Evolutionary conservation across 495 filamentous ascomycete genomes (phyloP).

Genomic region (Hypoxylon perforatum): DNA sequence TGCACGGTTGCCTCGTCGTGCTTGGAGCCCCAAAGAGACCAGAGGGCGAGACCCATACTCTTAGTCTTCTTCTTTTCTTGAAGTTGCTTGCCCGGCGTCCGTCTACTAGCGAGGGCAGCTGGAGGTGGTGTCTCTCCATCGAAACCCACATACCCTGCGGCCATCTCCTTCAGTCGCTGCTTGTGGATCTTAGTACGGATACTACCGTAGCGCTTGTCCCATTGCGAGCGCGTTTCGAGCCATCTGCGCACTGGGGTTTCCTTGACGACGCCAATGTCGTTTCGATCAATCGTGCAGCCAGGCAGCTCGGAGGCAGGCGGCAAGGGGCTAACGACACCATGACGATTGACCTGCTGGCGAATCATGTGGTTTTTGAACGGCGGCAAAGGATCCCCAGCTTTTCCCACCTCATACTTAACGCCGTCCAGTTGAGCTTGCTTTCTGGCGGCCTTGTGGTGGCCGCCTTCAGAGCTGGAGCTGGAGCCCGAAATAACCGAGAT

Average conservation of each 20-base stretch:
- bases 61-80: slow-evolving; percentile 61
- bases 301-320: slow-evolving; percentile 68
- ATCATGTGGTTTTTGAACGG: slow-evolving; percentile 87
- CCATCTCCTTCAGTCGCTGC: slow-evolving; percentile 75
- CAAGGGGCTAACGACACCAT: slow-evolving; percentile 76
- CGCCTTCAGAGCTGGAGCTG: slow-evolving; percentile 63
- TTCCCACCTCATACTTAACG: slow-evolving; percentile 67
- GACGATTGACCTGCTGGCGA: slow-evolving; percentile 81
- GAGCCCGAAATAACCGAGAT: slow-evolving; percentile 77
- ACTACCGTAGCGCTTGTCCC: slow-evolving; percentile 75
- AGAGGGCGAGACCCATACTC: slow-evolving; percentile 81
- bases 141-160: slow-evolving; percentile 74
- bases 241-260: slow-evolving; percentile 83
- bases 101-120: slow-evolving; percentile 79
- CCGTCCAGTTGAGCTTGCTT: slow-evolving; percentile 13
- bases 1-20: slow-evolving; percentile 81
- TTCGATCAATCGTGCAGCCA: slow-evolving; percentile 68
- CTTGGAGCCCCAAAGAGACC: slow-evolving; percentile 86
- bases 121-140: slow-evolving; percentile 83
- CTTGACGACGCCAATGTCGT: slow-evolving; percentile 81
- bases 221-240: slow-evolving; percentile 75
- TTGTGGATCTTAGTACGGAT: slow-evolving; percentile 75
- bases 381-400: slow-evolving; percentile 83
- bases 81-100: slow-evolving; percentile 62
- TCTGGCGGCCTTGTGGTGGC: slow-evolving; percentile 42